Percentiles rank a stretch among this genome's conserved stretches.
These are phyloP conservation scores for Diaporthe capsici DNA, from an alignment of 2,329 filamentous ascomycete species.

Conservation along the genomic window DNA sequence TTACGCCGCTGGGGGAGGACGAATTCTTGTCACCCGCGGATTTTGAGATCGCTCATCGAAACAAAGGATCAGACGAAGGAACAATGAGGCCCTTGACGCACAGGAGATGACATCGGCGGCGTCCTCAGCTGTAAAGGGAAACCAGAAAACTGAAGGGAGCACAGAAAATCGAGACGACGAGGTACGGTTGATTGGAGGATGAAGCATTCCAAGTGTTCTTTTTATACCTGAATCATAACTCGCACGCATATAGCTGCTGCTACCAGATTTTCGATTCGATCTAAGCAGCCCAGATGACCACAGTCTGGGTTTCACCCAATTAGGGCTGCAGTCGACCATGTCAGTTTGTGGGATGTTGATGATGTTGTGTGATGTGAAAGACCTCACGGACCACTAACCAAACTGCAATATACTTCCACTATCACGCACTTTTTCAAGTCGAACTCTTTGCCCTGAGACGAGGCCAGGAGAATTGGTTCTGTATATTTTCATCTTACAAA, in stretches of 20 bases:
- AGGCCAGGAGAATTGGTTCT: not conserved
- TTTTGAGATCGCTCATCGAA: not conserved
- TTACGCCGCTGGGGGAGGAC: too few species aligned
- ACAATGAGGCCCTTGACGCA: not conserved
- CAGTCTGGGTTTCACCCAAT: not conserved
- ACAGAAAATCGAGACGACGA: not conserved
- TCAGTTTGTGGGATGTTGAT: not conserved
- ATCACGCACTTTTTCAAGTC: not conserved
- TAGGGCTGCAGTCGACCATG: not conserved
- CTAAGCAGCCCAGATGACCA: not conserved
- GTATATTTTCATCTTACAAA: not conserved
- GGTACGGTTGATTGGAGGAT: not conserved
- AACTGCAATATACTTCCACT: not conserved
- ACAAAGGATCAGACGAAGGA: constrained; percentile 1
- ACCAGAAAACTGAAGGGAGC: not conserved
- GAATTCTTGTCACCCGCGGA: not conserved
- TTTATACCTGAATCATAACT: not conserved
- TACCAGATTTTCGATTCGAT: not conserved
- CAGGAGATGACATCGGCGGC: not conserved
- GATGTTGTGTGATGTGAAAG: not conserved
- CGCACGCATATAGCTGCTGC: not conserved
- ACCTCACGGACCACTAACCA: not conserved
- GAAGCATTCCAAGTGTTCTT: not conserved
- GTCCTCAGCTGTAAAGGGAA: not conserved
- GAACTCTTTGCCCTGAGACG: not conserved